Conservation (phyloP, 2,329 filamentous ascomycete genomes). For the Zarea fungicola region DNA sequence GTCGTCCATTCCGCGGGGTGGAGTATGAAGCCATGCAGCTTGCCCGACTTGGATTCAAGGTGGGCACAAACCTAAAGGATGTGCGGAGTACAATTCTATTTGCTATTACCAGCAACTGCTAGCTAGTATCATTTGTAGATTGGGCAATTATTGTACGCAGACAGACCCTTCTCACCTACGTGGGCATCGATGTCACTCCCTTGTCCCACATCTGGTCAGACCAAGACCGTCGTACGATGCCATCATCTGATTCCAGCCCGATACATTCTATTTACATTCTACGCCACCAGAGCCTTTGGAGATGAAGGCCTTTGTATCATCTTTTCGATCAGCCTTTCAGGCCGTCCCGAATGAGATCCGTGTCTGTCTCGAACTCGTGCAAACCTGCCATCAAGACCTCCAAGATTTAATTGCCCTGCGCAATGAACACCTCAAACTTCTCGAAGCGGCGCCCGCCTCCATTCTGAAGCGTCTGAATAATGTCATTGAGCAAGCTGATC, state of each 20-base stretch:
- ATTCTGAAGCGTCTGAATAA: conserved; percentile 24
- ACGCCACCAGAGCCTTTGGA: background rate
- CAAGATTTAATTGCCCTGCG: conserved; percentile 29
- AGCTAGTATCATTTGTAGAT: background rate
- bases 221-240: background rate
- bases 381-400: conserved; percentile 27
- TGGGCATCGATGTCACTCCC: background rate
- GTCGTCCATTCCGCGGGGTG: background rate
- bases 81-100: too few relatives aligned
- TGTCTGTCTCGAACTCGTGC: conserved; percentile 26
- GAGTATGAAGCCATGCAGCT: background rate
- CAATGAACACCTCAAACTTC: conserved; percentile 22
- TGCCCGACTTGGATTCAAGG: background rate
- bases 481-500: conserved; percentile 25
- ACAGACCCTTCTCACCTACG: background rate
- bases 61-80: background rate
- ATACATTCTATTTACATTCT: background rate
- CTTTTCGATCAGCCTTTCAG: conserved; percentile 1
- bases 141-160: too few relatives aligned
- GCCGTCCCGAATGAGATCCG: conserved; percentile 22
- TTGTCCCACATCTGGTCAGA: background rate
- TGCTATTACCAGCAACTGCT: too few relatives aligned
- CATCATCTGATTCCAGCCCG: background rate
- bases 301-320: conserved; percentile 6
- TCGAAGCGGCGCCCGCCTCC: conserved; percentile 18